A percentile compares a stretch with the other conserved stretches of the same genome.
These are phyloP conservation scores for Cladosporium sp. DNA, from an alignment of 2,329 filamentous ascomycete genomes.

Conservation along the genomic window DNA sequence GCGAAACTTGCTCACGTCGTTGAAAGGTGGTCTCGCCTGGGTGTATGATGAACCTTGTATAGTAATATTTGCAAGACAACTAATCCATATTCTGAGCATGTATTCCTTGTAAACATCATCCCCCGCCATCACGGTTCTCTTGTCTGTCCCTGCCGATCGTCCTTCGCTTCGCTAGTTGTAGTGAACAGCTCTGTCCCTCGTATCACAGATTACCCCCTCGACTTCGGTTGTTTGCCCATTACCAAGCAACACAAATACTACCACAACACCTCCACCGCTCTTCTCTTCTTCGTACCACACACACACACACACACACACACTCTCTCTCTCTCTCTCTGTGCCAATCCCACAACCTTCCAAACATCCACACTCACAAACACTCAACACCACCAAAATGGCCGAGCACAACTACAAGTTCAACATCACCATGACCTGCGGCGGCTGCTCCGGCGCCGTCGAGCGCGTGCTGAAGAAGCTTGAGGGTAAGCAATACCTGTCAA, in stretches of 20 bases:
- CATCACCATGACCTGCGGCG: slow-evolving; percentile 89
- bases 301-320: too few species aligned
- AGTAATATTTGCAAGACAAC: too few species aligned
- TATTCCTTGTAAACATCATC: neutral
- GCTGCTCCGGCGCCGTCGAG: slow-evolving; percentile 92
- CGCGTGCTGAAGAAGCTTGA: slow-evolving; percentile 77
- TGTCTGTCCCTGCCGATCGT: neutral
- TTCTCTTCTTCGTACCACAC: neutral
- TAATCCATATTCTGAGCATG: too few species aligned
- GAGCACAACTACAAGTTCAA: slow-evolving; percentile 94
- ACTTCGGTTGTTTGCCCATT: neutral
- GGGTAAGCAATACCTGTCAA: slow-evolving; percentile 12
- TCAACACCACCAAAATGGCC: slow-evolving; percentile 52
- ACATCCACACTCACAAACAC: neutral
- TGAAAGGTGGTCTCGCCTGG: too few species aligned
- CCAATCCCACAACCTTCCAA: too few species aligned
- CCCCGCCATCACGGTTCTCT: neutral
- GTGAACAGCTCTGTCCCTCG: neutral
- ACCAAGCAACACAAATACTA: slow-evolving; percentile 1
- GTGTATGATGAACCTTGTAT: too few species aligned
- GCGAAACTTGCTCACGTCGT: slow-evolving; percentile 14
- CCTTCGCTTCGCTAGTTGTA: neutral
- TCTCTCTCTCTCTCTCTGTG: too few species aligned
- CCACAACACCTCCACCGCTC: neutral
- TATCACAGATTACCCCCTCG: too few species aligned